Base-by-base conservation (phyloP, 2,329 filamentous ascomycete genomes). In the Torrubiella hemipterigena region DNA sequence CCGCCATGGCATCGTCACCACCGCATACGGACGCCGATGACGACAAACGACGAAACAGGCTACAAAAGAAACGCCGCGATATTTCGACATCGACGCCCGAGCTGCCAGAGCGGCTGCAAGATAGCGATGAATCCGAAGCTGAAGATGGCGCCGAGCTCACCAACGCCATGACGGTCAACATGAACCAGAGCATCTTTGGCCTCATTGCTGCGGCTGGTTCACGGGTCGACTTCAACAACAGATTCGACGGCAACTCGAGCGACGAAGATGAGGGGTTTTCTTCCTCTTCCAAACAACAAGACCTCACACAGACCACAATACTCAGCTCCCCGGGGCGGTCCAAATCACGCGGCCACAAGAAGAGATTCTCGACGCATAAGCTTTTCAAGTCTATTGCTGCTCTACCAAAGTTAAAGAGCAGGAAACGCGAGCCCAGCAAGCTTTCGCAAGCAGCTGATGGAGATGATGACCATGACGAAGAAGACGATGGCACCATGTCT, bases 111-210 rank as follows among this genome's bases (percentile, higher is more conserved):
- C 63, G 61, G 13, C 51, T 75, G 22, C 63, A 59, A 46, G 59
- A 65, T 26, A 61, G 56, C 39, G 67, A 69, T 36, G 58, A 58
- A n/a, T 58, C 58, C 13, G 56, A 51, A 19, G 65, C 69, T 27
- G 63, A 71, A 42, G 63, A 68, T 22, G 55, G 65, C 26, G 42
- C 60, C 27, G 32, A 40, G 15, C 54, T 55, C 5, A 54, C 62
- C 3, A 51, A 46, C 7, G 59, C 65, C 39, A 62, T 69, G 51
- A 67, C 69, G 36, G 63, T 73, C 56, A 84, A 86, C 48, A 84
- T 93, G 77, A 91, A 94, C 55, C 87, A 94, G 63, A 93, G 84
- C 41, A 78, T 96, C 33, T 93, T 95, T 53, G 86, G 85, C 32
- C 73, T 96, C 58, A 87, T 96, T 42, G 83, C 87, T 6, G 84